These are phyloP conservation scores for Linum tenue DNA, from an alignment of 345 rosid species.

Conservation along the genomic window DNA sequence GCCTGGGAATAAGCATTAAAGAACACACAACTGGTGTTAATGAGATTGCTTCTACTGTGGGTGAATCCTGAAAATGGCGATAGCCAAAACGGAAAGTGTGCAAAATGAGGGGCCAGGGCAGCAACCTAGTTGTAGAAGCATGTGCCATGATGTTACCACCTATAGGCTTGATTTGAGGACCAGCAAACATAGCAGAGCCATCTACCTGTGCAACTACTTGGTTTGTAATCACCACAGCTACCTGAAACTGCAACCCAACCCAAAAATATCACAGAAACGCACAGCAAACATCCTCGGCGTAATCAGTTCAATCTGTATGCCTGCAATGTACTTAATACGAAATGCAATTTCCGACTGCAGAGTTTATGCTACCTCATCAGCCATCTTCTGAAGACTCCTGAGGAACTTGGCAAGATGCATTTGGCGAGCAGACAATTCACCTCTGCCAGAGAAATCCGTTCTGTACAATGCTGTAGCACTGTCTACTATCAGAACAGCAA, in stretches of 20 bases:
- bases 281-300: not conserved
- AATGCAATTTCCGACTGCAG: not conserved
- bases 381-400: constrained; percentile 89
- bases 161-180: constrained; percentile 96
- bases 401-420: constrained; percentile 99
- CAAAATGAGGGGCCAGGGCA: not conserved
- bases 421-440: constrained; percentile 91
- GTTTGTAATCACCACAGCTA: constrained; percentile 86
- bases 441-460: constrained; percentile 93
- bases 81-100: not conserved
- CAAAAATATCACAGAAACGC: not conserved
- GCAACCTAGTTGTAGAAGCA: constrained; percentile 94
- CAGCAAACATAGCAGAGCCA: constrained; percentile 88
- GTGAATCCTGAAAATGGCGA: not conserved
- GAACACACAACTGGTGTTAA: not conserved
- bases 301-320: too few species aligned
- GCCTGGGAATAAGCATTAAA: constrained; percentile 27
- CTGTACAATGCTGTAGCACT: constrained; percentile 92
- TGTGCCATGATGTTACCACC: constrained; percentile 99
- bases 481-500: constrained; percentile 92
- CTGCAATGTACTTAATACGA: too few species aligned
- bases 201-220: constrained; percentile 99
- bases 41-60: not conserved
- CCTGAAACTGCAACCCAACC: constrained; percentile 55
- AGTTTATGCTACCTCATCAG: constrained; percentile 61